A percentile compares a stretch with the other conserved stretches of the same genome.
Evolutionary conservation across 106 monocot species (phyloP).

Genomic region (Platanthera guangdongensis): DNA sequence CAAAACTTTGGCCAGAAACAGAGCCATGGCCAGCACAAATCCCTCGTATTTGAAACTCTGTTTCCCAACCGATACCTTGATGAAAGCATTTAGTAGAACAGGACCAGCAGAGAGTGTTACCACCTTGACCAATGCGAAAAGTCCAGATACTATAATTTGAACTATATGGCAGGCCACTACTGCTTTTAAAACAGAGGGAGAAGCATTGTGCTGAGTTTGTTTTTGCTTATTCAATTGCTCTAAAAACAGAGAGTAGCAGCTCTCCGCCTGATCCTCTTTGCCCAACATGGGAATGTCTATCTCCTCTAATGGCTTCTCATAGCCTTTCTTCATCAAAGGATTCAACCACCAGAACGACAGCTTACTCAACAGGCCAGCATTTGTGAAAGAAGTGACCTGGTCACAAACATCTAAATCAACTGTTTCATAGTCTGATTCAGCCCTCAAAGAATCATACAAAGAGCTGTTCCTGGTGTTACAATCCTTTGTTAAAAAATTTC

Average conservation of each 20-base stretch:
- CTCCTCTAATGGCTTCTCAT: constrained; percentile 60
- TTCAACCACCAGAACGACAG: constrained; percentile 96
- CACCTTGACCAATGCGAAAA: constrained; percentile 79
- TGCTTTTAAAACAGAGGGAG: constrained; percentile 44
- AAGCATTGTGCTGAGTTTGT: constrained; percentile 2
- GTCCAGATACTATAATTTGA: constrained; percentile 53
- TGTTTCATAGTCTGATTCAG: not conserved
- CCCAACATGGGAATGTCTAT: constrained; percentile 58
- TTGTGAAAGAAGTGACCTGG: constrained; percentile 38
- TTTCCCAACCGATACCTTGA: constrained; percentile 47
- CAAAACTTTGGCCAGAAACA: constrained; percentile 64
- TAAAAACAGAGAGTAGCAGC: constrained; percentile 38
- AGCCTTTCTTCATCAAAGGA: constrained; percentile 81
- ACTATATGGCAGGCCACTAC: constrained; percentile 55
- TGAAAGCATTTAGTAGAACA: constrained; percentile 71
- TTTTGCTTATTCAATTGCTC: constrained; percentile 35
- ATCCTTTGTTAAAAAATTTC: constrained; percentile 2
- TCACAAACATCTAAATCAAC: constrained; percentile 12
- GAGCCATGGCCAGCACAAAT: constrained; percentile 42
- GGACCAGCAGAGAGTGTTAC: constrained; percentile 69
- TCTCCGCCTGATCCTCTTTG: constrained; percentile 39
- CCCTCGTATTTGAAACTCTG: constrained; percentile 50
- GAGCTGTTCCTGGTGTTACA: not conserved
- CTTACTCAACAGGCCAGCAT: constrained; percentile 57
- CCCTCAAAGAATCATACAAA: constrained; percentile 35